Conservation (phyloP, 305 asterid genomes). For the Solanum aculeatissimum region DNA sequence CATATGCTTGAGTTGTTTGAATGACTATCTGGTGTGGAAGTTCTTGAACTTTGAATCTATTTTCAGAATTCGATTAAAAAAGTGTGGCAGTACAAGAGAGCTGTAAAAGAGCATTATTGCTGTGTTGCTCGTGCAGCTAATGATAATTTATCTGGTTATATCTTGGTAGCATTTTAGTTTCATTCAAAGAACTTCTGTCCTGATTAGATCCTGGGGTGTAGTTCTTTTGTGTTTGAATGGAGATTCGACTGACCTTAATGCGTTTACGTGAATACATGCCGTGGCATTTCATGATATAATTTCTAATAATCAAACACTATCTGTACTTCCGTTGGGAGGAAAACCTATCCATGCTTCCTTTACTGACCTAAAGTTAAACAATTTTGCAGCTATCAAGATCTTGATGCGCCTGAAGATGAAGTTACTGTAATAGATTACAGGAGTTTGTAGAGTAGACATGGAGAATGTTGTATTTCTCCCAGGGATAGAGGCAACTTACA, state of each 20-base stretch:
- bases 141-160: not conserved
- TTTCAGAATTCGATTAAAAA: not conserved
- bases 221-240: not conserved
- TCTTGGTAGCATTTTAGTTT: not conserved
- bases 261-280: not conserved
- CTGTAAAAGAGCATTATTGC: not conserved
- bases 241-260: not conserved
- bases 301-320: not conserved
- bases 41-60: not conserved
- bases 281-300: not conserved
- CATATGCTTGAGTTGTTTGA: not conserved
- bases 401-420: slow-evolving; percentile 99
- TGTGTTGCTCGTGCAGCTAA: not conserved
- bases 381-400: slow-evolving; percentile 82
- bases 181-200: not conserved
- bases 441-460: slow-evolving; percentile 47
- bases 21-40: not conserved
- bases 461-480: not conserved
- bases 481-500: not conserved
- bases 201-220: not conserved
- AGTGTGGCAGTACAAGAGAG: not conserved
- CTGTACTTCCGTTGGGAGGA: not conserved
- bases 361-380: slow-evolving; percentile 5
- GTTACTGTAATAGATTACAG: slow-evolving; percentile 95
- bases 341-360: not conserved